phyloP scores from a whole-genome alignment of 129 eudicot genomes.

The Dittrichia graveolens region DNA sequence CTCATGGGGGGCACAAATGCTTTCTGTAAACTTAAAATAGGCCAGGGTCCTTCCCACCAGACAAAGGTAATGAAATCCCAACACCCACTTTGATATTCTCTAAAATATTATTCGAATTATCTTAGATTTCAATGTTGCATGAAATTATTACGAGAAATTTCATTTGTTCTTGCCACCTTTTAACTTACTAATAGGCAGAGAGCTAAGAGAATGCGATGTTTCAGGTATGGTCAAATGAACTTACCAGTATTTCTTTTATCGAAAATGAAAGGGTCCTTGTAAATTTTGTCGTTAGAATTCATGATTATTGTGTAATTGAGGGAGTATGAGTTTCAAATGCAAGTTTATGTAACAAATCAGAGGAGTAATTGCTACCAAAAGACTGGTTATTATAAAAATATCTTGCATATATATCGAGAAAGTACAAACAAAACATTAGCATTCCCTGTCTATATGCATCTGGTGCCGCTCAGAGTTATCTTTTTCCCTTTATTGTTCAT shows the following conservation, averaged over 20 bases:
- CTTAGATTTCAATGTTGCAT: neutral
- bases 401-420: too few species aligned
- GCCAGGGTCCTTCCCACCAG: slow-evolving; percentile 70
- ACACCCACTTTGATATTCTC: too few species aligned
- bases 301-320: too few species aligned
- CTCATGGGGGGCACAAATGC: slow-evolving; percentile 69
- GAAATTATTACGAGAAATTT: neutral
- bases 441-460: neutral
- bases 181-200: neutral
- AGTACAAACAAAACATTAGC: neutral
- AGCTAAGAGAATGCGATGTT: too few species aligned
- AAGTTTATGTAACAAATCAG: too few species aligned
- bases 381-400: too few species aligned
- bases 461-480: neutral
- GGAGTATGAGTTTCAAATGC: too few species aligned
- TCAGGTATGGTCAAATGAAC: too few species aligned
- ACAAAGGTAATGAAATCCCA: slow-evolving; percentile 57
- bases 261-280: too few species aligned
- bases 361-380: too few species aligned
- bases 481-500: neutral
- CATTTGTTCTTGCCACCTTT: neutral
- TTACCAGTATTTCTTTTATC: too few species aligned
- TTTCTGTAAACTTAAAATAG: slow-evolving; percentile 67
- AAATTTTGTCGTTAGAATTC: too few species aligned
- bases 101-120: neutral